Evolutionary conservation across 768 basidiomycete species (phyloP).

Genomic region (Tephrocybe sp.): DNA sequence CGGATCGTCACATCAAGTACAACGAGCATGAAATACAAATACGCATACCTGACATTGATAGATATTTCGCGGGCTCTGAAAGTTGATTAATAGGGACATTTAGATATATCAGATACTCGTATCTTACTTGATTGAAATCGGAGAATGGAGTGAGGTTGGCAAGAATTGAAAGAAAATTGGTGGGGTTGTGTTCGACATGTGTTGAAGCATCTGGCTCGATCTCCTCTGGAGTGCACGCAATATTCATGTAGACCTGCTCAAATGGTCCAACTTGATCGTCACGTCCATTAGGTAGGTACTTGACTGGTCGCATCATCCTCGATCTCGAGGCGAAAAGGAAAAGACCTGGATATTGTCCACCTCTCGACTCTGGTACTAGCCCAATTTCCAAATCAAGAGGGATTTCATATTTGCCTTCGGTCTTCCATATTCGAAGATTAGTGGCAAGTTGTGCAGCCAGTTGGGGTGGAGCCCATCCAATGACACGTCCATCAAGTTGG

Average conservation of each 20-base stretch:
- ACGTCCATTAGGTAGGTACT: slow-evolving; percentile 79
- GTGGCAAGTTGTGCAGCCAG: slow-evolving; percentile 79
- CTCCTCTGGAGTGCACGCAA: slow-evolving; percentile 88
- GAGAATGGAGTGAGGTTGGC: slow-evolving; percentile 99
- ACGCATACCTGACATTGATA: slow-evolving; percentile 82
- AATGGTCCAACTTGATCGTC: slow-evolving; percentile 93
- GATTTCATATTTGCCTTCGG: slow-evolving; percentile 75
- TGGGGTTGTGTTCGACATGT: slow-evolving; percentile 92
- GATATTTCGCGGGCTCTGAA: slow-evolving; percentile 83
- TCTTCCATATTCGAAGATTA: slow-evolving; percentile 91
- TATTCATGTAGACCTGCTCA: slow-evolving; percentile 99
- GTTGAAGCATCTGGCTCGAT: slow-evolving; percentile 74
- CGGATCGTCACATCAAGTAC: background rate
- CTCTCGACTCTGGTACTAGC: slow-evolving; percentile 80
- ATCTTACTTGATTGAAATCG: slow-evolving; percentile 92
- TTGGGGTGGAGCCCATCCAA: slow-evolving; percentile 85
- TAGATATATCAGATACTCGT: slow-evolving; percentile 10
- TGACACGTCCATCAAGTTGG: slow-evolving; percentile 92
- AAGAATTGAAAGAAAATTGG: slow-evolving; percentile 93
- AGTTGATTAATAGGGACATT: slow-evolving; percentile 8
- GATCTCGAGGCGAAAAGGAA: slow-evolving; percentile 85
- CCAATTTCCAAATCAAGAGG: slow-evolving; percentile 96
- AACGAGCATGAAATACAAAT: background rate
- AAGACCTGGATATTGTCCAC: slow-evolving; percentile 95
- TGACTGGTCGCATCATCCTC: slow-evolving; percentile 98